Evolutionary conservation across 257 asterid species (phyloP).

Genomic region (Lithospermum erythrorhizon): DNA sequence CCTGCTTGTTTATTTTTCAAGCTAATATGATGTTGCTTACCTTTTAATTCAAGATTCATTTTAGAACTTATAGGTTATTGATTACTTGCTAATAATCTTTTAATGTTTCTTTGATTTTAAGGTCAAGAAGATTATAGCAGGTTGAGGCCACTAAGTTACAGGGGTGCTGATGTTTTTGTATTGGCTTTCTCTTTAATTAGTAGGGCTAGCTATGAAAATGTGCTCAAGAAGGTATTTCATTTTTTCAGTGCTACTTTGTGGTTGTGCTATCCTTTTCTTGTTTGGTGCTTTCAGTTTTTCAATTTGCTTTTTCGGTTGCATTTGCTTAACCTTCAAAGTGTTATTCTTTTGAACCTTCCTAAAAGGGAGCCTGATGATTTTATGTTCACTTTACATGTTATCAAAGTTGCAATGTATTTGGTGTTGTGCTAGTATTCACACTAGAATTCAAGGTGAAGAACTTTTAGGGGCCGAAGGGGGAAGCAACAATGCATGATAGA

Average conservation of each 20-base stretch:
- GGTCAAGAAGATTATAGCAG: slow-evolving; percentile 98
- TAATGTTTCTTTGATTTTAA: slow-evolving; percentile 15
- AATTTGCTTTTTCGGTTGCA: not conserved
- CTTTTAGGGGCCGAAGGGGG: too few relatives aligned
- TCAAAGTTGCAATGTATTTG: not conserved
- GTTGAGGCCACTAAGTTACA: slow-evolving; percentile 90
- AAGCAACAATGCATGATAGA: too few relatives aligned
- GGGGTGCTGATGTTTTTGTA: slow-evolving; percentile 88
- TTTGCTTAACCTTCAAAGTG: not conserved
- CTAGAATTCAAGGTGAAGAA: too few relatives aligned
- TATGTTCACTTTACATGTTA: not conserved
- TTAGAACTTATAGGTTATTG: not conserved
- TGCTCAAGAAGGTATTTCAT: slow-evolving; percentile 68
- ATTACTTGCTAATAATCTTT: not conserved
- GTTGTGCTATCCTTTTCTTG: not conserved
- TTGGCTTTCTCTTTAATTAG: slow-evolving; percentile 90
- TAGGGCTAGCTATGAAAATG: slow-evolving; percentile 90
- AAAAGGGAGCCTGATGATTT: not conserved
- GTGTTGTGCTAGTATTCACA: too few relatives aligned
- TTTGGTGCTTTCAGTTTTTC: slow-evolving; percentile 2
- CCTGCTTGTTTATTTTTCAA: too few relatives aligned
- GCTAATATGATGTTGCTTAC: not conserved
- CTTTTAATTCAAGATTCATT: not conserved
- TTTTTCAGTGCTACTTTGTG: not conserved
- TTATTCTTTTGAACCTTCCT: slow-evolving; percentile 4